phyloP scores from a whole-genome alignment of 2,329 filamentous ascomycete genomes.

The Diaporthe amygdali region DNA sequence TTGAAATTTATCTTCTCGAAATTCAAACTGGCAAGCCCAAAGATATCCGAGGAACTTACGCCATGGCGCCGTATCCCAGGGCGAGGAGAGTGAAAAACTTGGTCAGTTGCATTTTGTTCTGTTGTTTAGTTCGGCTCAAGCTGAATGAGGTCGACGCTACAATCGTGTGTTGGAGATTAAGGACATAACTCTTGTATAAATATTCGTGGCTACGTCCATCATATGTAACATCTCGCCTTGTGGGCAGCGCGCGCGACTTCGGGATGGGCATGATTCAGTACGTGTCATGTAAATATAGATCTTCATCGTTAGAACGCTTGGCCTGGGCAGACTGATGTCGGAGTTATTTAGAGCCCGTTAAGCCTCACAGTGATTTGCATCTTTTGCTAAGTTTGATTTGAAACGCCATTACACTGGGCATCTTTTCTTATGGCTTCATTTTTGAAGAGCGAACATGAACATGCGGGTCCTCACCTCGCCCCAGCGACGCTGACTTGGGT shows the following conservation, averaged over 20 bases:
- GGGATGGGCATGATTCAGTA: neutral
- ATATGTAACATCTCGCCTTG: neutral
- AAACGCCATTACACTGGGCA: neutral
- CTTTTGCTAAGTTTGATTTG: neutral
- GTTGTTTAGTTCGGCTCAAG: too few species aligned
- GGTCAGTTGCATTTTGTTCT: neutral
- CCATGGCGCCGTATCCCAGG: neutral
- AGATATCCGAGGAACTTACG: neutral
- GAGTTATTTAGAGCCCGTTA: neutral
- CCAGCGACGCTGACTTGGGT: neutral
- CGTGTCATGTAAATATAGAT: slow-evolving; percentile 8
- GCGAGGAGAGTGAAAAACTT: neutral
- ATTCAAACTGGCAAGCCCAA: too few species aligned
- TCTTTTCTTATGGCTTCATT: neutral
- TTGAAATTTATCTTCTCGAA: too few species aligned
- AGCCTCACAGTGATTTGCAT: neutral
- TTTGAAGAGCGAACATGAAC: neutral
- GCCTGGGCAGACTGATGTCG: neutral
- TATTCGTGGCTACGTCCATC: neutral
- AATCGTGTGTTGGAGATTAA: neutral
- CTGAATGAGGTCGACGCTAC: neutral
- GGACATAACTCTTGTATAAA: neutral
- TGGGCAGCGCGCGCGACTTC: neutral
- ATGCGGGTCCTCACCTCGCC: neutral
- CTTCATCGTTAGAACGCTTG: neutral